A percentile compares a stretch with the other conserved stretches of the same genome.
Conservation (phyloP, 2,329 filamentous ascomycete genomes). For the Cyclaneusma minus region DNA sequence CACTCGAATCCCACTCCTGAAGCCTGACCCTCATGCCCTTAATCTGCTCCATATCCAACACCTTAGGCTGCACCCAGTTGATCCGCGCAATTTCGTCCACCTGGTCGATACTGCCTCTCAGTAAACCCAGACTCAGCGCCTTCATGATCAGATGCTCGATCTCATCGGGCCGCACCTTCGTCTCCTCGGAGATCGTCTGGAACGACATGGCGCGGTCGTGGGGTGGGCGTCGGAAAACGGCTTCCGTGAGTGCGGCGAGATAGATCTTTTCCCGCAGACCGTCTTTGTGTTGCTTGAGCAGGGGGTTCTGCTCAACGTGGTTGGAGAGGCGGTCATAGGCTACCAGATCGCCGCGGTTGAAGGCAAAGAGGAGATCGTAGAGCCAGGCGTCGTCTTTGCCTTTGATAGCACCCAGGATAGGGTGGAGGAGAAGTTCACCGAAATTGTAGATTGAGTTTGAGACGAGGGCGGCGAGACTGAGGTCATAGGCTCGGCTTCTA, state of each 20-base stretch:
- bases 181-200: slow-evolving; percentile 73
- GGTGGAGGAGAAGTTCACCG: slow-evolving; percentile 93
- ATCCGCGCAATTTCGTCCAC: slow-evolving; percentile 89
- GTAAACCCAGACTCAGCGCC: slow-evolving; percentile 80
- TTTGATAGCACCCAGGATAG: slow-evolving; percentile 74
- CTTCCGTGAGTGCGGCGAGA: slow-evolving; percentile 86
- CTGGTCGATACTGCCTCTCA: slow-evolving; percentile 90
- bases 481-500: slow-evolving; percentile 74
- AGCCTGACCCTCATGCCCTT: slow-evolving; percentile 77
- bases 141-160: slow-evolving; percentile 99
- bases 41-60: slow-evolving; percentile 90
- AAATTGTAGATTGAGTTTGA: slow-evolving; percentile 98
- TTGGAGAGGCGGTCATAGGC: slow-evolving; percentile 73
- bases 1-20: slow-evolving; percentile 89
- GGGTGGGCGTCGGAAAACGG: slow-evolving; percentile 87
- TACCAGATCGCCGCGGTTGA: slow-evolving; percentile 85
- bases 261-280: slow-evolving; percentile 97
- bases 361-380: slow-evolving; percentile 88
- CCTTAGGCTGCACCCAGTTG: slow-evolving; percentile 98
- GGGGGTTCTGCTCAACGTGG: slow-evolving; percentile 64
- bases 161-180: slow-evolving; percentile 77
- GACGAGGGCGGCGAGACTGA: slow-evolving; percentile 81
- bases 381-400: slow-evolving; percentile 72
- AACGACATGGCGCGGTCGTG: slow-evolving; percentile 95
- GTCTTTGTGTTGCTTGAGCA: slow-evolving; percentile 63